Conservation (phyloP, 106 monocot genomes). For the Triglochin maritima region DNA sequence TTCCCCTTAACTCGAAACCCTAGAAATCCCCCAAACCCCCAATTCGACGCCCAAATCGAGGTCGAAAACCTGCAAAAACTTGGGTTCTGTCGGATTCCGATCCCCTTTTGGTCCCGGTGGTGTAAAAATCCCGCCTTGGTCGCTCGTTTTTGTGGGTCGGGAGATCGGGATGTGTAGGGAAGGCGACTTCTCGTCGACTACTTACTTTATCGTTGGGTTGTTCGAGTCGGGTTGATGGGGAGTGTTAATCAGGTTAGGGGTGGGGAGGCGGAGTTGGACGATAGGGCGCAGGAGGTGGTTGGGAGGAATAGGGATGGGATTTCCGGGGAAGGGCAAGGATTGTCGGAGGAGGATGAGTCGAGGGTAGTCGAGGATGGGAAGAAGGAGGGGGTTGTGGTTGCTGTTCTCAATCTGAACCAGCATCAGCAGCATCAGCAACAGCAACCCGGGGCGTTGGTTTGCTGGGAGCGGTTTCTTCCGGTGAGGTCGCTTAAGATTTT, state of each 20-base stretch:
- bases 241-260: slow-evolving; percentile 15
- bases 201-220: slow-evolving; percentile 17
- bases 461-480: slow-evolving; percentile 91
- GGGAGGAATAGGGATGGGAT: slow-evolving; percentile 20
- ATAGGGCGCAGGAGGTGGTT: slow-evolving; percentile 11
- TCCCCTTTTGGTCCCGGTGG: background rate
- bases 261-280: slow-evolving; percentile 13
- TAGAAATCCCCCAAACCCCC: background rate
- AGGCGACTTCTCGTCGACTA: background rate
- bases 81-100: background rate
- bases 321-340: slow-evolving; percentile 16
- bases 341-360: slow-evolving; percentile 44
- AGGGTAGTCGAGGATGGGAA: slow-evolving; percentile 19
- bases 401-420: background rate
- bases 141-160: background rate
- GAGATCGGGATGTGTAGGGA: slow-evolving; percentile 3
- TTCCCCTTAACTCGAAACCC: background rate
- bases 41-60: background rate
- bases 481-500: slow-evolving; percentile 67
- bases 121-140: background rate
- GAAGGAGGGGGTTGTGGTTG: background rate
- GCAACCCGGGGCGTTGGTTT: slow-evolving; percentile 19
- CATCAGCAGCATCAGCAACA: slow-evolving; percentile 23
- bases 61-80: too few relatives aligned
- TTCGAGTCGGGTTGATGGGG: slow-evolving; percentile 62